These are phyloP conservation scores for Ziziphus jujuba DNA, from an alignment of 306 rosid genomes.

Conservation along the genomic window DNA sequence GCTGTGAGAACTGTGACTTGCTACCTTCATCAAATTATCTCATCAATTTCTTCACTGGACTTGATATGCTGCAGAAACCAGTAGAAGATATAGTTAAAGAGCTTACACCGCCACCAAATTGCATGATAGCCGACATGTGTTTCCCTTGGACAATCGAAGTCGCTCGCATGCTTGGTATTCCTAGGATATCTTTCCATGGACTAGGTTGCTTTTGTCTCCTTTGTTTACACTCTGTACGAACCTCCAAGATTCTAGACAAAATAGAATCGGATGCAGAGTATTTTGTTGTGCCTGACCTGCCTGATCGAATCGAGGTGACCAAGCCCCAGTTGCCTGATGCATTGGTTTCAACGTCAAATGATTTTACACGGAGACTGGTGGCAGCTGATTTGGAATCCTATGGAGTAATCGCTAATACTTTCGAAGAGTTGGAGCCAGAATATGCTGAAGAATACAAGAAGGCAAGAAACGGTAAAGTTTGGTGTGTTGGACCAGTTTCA, in stretches of 20 bases:
- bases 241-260: neutral
- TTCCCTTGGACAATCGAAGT: constrained; percentile 30
- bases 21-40: neutral
- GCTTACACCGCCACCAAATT: constrained; percentile 41
- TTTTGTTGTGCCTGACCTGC: neutral
- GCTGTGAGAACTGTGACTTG: too few relatives aligned
- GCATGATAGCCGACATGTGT: constrained; percentile 56
- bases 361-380: too few relatives aligned
- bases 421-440: constrained; percentile 44
- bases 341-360: too few relatives aligned
- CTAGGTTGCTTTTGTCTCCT: neutral
- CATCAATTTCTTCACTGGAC: constrained; percentile 19
- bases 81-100: constrained; percentile 31
- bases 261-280: neutral
- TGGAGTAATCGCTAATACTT: constrained; percentile 21
- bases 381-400: too few relatives aligned
- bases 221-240: neutral
- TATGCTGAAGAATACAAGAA: constrained; percentile 44
- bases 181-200: neutral
- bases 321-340: constrained; percentile 10
- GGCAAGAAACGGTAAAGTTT: constrained; percentile 32
- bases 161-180: constrained; percentile 5
- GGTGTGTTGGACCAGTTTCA: constrained; percentile 54
- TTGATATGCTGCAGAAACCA: constrained; percentile 31
- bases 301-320: neutral